phyloP scores from a whole-genome alignment of 768 basidiomycete species.

The Lanmaoa pseudosensibilis region DNA sequence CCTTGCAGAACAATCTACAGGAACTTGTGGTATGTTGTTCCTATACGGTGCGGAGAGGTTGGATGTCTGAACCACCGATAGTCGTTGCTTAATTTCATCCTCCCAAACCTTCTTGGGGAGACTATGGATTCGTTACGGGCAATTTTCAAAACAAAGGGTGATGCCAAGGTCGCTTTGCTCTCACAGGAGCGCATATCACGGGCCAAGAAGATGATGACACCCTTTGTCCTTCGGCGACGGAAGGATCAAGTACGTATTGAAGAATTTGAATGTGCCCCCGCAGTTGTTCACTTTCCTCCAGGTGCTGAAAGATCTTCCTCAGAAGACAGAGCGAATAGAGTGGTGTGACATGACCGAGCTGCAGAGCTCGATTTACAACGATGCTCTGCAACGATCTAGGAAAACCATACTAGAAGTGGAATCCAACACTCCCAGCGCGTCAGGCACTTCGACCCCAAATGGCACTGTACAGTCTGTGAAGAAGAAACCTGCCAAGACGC shows the following conservation, averaged over 20 bases:
- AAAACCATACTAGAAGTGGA: constrained; percentile 66
- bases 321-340: constrained; percentile 89
- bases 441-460: constrained; percentile 34
- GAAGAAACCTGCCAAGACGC: constrained; percentile 34
- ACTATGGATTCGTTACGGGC: constrained; percentile 79
- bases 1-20: constrained; percentile 88
- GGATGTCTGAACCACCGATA: constrained; percentile 32
- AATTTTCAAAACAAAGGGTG: constrained; percentile 97
- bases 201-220: constrained; percentile 99
- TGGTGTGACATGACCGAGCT: constrained; percentile 91
- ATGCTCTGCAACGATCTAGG: constrained; percentile 80
- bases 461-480: constrained; percentile 28
- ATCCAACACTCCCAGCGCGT: constrained; percentile 24
- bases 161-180: constrained; percentile 82
- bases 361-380: constrained; percentile 82
- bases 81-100: constrained; percentile 98
- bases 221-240: constrained; percentile 93
- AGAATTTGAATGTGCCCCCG: neutral
- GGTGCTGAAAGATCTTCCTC: constrained; percentile 92
- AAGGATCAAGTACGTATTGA: constrained; percentile 78
- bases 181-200: constrained; percentile 91
- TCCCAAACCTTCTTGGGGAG: constrained; percentile 83
- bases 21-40: constrained; percentile 71
- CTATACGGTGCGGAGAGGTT: constrained; percentile 1
- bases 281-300: constrained; percentile 29